These are phyloP conservation scores for Tanacetum coccineum DNA, from an alignment of 129 eudicot species.

Conservation along the genomic window DNA sequence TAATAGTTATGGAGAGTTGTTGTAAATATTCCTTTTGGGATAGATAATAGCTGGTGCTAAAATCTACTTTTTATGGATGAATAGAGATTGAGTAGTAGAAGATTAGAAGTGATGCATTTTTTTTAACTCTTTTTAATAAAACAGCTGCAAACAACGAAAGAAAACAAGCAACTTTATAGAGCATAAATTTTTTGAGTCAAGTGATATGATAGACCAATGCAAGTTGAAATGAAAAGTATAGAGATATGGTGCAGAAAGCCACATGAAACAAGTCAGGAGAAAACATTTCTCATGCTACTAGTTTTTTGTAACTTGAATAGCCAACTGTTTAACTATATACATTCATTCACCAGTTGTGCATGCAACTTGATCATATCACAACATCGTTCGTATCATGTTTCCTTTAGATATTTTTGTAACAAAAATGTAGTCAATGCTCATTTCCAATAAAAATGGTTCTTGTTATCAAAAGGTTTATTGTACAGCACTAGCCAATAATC, in stretches of 20 bases:
- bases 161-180: conserved; percentile 1
- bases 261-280: conserved; percentile 12
- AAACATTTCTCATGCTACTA: background rate
- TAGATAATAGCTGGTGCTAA: too few relatives aligned
- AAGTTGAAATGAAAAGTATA: background rate
- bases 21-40: too few relatives aligned
- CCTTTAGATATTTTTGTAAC: background rate
- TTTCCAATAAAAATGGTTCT: background rate
- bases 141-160: background rate
- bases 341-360: background rate
- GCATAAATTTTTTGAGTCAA: background rate
- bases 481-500: background rate
- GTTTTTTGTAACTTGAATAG: conserved; percentile 1
- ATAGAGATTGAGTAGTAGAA: too few relatives aligned
- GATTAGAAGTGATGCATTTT: too few relatives aligned
- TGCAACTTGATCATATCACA: conserved; percentile 10
- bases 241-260: conserved; percentile 3
- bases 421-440: conserved; percentile 1
- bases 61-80: too few relatives aligned
- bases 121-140: background rate
- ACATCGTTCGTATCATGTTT: background rate
- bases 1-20: too few relatives aligned
- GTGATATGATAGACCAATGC: background rate
- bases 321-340: background rate
- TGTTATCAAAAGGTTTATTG: background rate